phyloP scores from a whole-genome alignment of 106 monocot species.

The Dendrobium nobile region DNA sequence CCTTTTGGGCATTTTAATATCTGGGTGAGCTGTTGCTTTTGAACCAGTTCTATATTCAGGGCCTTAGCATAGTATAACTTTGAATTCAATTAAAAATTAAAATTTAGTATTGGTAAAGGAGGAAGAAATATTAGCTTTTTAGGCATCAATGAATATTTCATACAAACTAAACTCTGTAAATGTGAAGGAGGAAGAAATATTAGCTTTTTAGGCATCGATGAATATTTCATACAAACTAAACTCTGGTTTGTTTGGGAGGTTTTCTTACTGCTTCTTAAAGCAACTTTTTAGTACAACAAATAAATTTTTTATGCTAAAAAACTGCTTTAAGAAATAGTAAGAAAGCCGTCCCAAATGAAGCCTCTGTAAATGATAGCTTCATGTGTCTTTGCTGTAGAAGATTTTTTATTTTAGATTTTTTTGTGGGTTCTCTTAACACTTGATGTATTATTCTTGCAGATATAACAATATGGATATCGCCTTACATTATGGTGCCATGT shows the following conservation, averaged over 20 bases:
- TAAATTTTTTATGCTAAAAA: too few species aligned
- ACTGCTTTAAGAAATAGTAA: too few species aligned
- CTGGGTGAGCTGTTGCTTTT: constrained; percentile 7
- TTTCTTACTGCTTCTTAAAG: too few species aligned
- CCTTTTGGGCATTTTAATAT: constrained; percentile 23
- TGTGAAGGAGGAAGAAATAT: background rate
- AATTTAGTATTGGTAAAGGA: background rate
- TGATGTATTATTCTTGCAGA: constrained; percentile 20
- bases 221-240: too few species aligned
- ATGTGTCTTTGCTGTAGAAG: background rate
- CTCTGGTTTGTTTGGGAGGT: too few species aligned
- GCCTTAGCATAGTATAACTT: background rate
- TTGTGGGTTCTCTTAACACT: background rate
- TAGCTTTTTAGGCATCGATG: too few species aligned
- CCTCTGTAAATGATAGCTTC: background rate
- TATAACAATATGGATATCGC: constrained; percentile 74
- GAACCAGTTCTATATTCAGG: background rate
- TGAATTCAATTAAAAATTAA: background rate
- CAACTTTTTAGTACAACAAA: too few species aligned
- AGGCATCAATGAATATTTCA: background rate
- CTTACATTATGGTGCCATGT: constrained; percentile 76
- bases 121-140: background rate
- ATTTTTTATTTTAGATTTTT: background rate
- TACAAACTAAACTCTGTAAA: background rate
- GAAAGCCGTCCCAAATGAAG: too few species aligned